Evolutionary conservation across 768 basidiomycete genomes (phyloP).

Genomic region (Pholiota conissans): DNA sequence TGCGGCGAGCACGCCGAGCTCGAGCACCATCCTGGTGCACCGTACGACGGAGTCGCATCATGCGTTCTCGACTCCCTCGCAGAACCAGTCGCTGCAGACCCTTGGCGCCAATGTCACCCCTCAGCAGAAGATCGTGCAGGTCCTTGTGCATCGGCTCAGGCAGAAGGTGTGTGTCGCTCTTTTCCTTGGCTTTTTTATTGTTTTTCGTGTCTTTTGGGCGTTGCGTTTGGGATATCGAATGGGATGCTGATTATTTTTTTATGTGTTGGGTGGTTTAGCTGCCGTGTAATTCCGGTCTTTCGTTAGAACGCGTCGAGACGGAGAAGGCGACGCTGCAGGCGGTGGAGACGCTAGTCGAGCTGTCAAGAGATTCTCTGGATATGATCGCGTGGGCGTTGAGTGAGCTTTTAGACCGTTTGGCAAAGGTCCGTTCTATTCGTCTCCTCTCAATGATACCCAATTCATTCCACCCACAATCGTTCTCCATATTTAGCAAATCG

Average conservation of each 20-base stretch:
- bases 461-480: slow-evolving; percentile 12
- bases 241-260: neutral
- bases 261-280: slow-evolving; percentile 47
- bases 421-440: slow-evolving; percentile 51
- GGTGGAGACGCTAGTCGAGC: slow-evolving; percentile 76
- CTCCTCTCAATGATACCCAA: neutral
- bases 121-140: slow-evolving; percentile 81
- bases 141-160: slow-evolving; percentile 77
- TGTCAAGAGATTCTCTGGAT: slow-evolving; percentile 75
- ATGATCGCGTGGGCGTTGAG: slow-evolving; percentile 78
- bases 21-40: slow-evolving; percentile 49
- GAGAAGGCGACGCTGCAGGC: slow-evolving; percentile 77
- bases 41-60: slow-evolving; percentile 66
- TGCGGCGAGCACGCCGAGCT: slow-evolving; percentile 26
- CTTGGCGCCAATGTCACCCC: slow-evolving; percentile 48
- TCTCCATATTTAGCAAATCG: slow-evolving; percentile 45
- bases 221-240: no score
- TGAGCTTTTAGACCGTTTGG: slow-evolving; percentile 75
- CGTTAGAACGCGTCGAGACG: slow-evolving; percentile 70
- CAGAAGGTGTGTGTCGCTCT: slow-evolving; percentile 59
- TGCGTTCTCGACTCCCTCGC: slow-evolving; percentile 24
- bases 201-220: no score
- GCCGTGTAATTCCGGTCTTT: slow-evolving; percentile 79
- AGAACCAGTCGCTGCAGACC: slow-evolving; percentile 34
- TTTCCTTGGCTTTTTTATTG: neutral